Evolutionary conservation across 2,329 filamentous ascomycete genomes (phyloP), one percentile per base, ranked within the genome.

Genomic region (Botrytis squamosa): DNA sequence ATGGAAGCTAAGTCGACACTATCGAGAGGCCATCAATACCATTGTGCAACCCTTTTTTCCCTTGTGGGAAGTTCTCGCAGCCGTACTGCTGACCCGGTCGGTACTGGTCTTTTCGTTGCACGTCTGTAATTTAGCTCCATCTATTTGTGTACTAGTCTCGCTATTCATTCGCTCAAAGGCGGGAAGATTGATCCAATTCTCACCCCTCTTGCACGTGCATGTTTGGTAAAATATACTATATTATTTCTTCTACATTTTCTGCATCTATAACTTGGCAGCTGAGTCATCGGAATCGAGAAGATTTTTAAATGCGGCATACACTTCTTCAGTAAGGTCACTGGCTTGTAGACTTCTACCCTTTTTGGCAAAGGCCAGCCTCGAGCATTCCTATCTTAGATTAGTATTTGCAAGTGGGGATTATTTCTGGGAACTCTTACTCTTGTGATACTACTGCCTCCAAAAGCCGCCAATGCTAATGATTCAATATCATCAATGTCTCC

Each of bases 331-430:
- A 81, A 99, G 84, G 83, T 98, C 96, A 77, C 93, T 94, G 0
- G 96, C 96, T 84, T 98, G 96, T 81, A 99, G 84, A 80, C 93
- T 94, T 76, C 96, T 88, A 0, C 96, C 95, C 80, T 91, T 93
- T 82, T 95, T 93, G 78, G 89, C 86, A 83, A 97, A 99, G 0
- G 96, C 96, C 74, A 95, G 85, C 68, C 93, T 88, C 33, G 95
- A 98, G 81, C 92, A 97, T 82, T 97, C 89, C 88, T 89, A 73
- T 62, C 6, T 22, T 4, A 29, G n/a, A 42, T 81, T 75, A 81
- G 77, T 66, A 29, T 20, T 46, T 38, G 57, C 9, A 38, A 14
- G 29, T n/a, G 29, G 38, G 79, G 74, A 67, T 77, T 3, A 49
- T 42, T 64, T 36, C 20, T 42, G 5, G 7, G 49, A 46, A 40